A percentile compares a stretch with the other conserved stretches of the same genome.
Conservation (phyloP, 768 basidiomycete genomes). For the Filobasidium wieringae region DNA sequence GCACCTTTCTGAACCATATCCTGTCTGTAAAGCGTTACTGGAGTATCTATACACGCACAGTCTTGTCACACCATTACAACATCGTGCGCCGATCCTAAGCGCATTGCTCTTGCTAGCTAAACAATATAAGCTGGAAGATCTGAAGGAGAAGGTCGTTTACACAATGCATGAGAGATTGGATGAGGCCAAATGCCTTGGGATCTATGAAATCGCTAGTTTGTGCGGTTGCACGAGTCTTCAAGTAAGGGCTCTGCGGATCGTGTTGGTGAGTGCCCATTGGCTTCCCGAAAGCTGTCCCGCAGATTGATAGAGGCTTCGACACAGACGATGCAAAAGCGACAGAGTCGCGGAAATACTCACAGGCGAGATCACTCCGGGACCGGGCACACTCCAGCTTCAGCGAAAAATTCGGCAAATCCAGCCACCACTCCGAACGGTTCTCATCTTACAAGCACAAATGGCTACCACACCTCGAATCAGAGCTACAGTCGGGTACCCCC, state of each 20-base stretch:
- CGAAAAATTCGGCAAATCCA: neutral
- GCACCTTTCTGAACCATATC: slow-evolving; percentile 74
- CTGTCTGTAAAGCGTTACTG: slow-evolving; percentile 72
- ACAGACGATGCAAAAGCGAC: slow-evolving; percentile 9
- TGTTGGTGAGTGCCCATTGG: slow-evolving; percentile 17
- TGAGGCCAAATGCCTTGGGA: slow-evolving; percentile 72
- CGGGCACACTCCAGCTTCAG: neutral
- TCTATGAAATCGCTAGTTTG: slow-evolving; percentile 89
- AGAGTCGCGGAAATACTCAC: neutral
- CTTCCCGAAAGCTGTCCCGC: neutral
- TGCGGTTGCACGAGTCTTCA: slow-evolving; percentile 80
- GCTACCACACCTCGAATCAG: too few species aligned
- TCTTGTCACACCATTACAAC: slow-evolving; percentile 79
- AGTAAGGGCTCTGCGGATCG: slow-evolving; percentile 53
- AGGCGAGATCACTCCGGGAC: slow-evolving; percentile 1
- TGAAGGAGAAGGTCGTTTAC: slow-evolving; percentile 74
- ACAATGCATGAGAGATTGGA: slow-evolving; percentile 82
- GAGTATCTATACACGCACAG: slow-evolving; percentile 88
- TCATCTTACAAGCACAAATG: too few species aligned
- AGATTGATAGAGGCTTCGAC: neutral
- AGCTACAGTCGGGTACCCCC: too few species aligned
- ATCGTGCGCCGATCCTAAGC: slow-evolving; percentile 75
- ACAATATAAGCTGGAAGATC: slow-evolving; percentile 65
- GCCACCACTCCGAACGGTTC: neutral
- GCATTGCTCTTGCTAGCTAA: slow-evolving; percentile 72